These are phyloP conservation scores for Yamadazyma trypodendri DNA, from an alignment of 1,139 yeast species.

Conservation along the genomic window DNA sequence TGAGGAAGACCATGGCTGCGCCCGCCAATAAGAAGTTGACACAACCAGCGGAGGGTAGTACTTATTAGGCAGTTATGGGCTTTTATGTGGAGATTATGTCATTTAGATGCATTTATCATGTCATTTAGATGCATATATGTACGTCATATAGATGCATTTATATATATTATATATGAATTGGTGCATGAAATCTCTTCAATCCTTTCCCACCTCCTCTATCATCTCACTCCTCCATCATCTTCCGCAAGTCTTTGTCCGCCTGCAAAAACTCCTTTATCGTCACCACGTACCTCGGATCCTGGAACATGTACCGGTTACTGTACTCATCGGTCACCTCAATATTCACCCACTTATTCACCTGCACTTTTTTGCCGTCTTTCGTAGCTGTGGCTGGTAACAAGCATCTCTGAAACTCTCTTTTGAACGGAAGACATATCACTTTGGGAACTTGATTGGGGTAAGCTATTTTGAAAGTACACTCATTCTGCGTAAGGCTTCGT, in stretches of 20 bases:
- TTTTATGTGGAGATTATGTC: too few species aligned
- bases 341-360: conserved; percentile 33
- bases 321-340: conserved; percentile 42
- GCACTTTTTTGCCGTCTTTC: conserved; percentile 27
- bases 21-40: conserved; percentile 78
- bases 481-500: conserved; percentile 48
- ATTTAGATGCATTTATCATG: too few species aligned
- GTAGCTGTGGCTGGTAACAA: conserved; percentile 24
- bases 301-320: conserved; percentile 34
- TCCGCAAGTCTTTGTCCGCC: conserved; percentile 39
- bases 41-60: conserved; percentile 89
- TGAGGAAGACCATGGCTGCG: conserved; percentile 82
- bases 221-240: conserved; percentile 25
- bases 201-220: not conserved
- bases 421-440: conserved; percentile 55
- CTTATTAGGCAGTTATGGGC: too few species aligned
- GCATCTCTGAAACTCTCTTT: conserved; percentile 52
- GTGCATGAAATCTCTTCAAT: too few species aligned
- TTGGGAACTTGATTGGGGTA: conserved; percentile 28
- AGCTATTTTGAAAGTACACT: conserved; percentile 42
- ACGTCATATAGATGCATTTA: too few species aligned
- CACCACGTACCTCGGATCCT: conserved; percentile 22
- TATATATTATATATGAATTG: too few species aligned
- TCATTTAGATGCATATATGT: too few species aligned
- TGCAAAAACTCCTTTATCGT: conserved; percentile 35